A percentile compares a stretch with the other conserved stretches of the same genome.
Conservation (phyloP, 1,284 basidiomycete species). For the Laetiporus sulphureus region DNA sequence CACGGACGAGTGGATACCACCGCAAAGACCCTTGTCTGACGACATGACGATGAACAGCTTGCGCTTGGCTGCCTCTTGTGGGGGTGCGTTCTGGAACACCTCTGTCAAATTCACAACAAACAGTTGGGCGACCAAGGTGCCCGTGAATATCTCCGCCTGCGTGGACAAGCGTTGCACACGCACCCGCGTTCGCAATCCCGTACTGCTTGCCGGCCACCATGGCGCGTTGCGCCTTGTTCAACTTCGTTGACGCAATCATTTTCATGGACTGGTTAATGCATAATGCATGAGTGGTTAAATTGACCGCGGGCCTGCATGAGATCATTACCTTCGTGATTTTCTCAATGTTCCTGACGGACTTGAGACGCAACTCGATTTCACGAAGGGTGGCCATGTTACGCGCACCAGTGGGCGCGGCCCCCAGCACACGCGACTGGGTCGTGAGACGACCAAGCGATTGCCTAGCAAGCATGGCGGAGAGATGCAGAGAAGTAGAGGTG, state of each 20-base stretch:
- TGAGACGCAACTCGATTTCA: constrained; percentile 94
- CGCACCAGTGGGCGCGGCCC: constrained; percentile 57
- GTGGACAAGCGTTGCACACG: too few relatives aligned
- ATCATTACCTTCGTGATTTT: constrained; percentile 99
- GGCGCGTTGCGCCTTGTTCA: constrained; percentile 92
- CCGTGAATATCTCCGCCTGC: too few relatives aligned
- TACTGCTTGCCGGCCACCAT: constrained; percentile 94
- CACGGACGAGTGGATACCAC: constrained; percentile 99
- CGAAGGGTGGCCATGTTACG: constrained; percentile 95
- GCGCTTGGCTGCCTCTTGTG: constrained; percentile 57
- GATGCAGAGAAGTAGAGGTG: constrained; percentile 19
- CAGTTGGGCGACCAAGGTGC: too few relatives aligned
- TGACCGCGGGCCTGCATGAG: too few relatives aligned
- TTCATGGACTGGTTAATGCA: constrained; percentile 97
- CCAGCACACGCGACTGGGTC: constrained; percentile 48
- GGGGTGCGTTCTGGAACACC: constrained; percentile 70
- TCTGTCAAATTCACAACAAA: too few relatives aligned
- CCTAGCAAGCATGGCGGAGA: constrained; percentile 50
- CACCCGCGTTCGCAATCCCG: constrained; percentile 90
- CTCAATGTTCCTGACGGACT: constrained; percentile 97
- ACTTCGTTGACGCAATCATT: constrained; percentile 98
- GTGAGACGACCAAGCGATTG: constrained; percentile 59
- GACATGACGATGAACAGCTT: constrained; percentile 92
- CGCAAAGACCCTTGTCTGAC: constrained; percentile 99
- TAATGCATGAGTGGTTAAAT: constrained; percentile 1